Conservation (phyloP, 192 early-diverging fungal species). For the Coemansia sp. region DNA sequence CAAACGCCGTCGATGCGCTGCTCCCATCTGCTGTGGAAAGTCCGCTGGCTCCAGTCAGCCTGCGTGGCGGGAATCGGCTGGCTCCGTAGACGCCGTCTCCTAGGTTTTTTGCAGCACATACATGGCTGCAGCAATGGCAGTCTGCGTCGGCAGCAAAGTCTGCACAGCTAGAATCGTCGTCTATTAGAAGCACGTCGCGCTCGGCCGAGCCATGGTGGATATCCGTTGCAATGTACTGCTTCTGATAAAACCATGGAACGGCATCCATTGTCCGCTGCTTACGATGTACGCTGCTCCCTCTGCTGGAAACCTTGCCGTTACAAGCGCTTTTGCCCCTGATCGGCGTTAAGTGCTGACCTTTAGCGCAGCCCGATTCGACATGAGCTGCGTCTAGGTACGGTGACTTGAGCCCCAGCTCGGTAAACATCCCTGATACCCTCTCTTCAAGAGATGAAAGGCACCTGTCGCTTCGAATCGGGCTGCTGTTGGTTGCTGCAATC, state of each 20-base stretch:
- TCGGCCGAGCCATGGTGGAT: neutral
- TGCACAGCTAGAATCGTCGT: slow-evolving; percentile 46
- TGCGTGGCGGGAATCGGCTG: neutral
- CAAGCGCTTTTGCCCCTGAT: too few relatives aligned
- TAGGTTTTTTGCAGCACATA: neutral
- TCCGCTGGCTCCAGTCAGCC: slow-evolving; percentile 6
- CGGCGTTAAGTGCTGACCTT: neutral
- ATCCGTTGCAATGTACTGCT: slow-evolving; percentile 1
- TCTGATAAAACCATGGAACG: slow-evolving; percentile 23
- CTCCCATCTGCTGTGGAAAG: slow-evolving; percentile 13
- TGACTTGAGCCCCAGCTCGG: slow-evolving; percentile 29
- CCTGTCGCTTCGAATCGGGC: neutral
- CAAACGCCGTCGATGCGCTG: slow-evolving; percentile 9
- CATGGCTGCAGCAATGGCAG: neutral
- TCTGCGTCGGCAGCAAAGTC: slow-evolving; percentile 17
- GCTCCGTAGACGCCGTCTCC: neutral
- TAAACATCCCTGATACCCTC: slow-evolving; percentile 41
- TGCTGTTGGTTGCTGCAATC: too few relatives aligned
- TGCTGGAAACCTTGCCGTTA: neutral
- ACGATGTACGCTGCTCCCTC: neutral
- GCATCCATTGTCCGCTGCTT: slow-evolving; percentile 1
- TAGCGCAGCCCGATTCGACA: neutral
- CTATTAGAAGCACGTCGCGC: slow-evolving; percentile 27
- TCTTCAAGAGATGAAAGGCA: slow-evolving; percentile 27
- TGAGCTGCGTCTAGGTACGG: slow-evolving; percentile 15